phyloP scores from a whole-genome alignment of 352 stramenopile genomes.

The Phytophthora palmivora region DNA sequence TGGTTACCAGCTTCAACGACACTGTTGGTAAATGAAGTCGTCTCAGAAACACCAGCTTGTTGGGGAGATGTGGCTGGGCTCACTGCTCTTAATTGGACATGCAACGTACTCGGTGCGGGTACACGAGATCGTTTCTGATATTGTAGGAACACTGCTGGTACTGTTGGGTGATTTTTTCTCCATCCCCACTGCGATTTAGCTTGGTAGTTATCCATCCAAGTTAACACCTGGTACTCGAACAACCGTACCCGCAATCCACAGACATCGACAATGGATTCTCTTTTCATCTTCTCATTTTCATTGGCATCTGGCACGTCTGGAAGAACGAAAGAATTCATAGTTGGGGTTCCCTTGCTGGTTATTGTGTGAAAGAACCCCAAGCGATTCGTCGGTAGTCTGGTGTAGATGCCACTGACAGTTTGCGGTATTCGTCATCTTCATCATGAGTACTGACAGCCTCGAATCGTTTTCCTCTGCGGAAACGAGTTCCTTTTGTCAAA shows the following conservation, averaged over 20 bases:
- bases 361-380: conserved; percentile 74
- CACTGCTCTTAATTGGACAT: conserved; percentile 45
- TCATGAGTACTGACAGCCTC: conserved; percentile 36
- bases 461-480: conserved; percentile 33
- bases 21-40: not conserved
- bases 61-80: conserved; percentile 2
- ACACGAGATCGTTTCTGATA: conserved; percentile 57
- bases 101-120: conserved; percentile 40
- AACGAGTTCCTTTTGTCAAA: conserved; percentile 17
- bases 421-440: conserved; percentile 34
- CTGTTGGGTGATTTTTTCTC: conserved; percentile 35
- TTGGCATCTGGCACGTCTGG: conserved; percentile 17
- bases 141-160: conserved; percentile 68
- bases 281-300: conserved; percentile 7
- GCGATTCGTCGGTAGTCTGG: conserved; percentile 43
- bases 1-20: not conserved
- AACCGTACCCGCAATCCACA: conserved; percentile 55
- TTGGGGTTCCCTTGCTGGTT: conserved; percentile 48
- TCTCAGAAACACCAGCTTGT: conserved; percentile 4
- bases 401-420: not conserved
- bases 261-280: conserved; percentile 9
- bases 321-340: conserved; percentile 45
- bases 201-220: conserved; percentile 72
- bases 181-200: conserved; percentile 57
- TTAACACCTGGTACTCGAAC: conserved; percentile 63